Conservation (phyloP, 164 flowering plant genomes). For the Annona cherimola region DNA sequence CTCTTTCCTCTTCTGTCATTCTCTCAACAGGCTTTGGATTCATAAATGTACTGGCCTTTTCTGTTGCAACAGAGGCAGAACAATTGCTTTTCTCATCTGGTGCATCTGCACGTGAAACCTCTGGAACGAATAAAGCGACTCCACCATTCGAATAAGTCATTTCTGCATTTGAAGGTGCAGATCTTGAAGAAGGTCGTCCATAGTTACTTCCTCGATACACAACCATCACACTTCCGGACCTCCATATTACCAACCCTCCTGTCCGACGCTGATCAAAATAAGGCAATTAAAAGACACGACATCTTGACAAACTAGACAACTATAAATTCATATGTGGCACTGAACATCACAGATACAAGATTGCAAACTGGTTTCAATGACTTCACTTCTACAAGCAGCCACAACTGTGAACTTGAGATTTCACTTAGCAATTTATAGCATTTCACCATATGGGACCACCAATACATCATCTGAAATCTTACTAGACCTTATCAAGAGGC, state of each 20-base stretch:
- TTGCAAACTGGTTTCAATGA: neutral
- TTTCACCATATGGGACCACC: too few species aligned
- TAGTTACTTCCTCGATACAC: conserved; percentile 82
- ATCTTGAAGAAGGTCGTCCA: conserved; percentile 53
- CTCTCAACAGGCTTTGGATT: conserved; percentile 22
- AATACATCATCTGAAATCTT: too few species aligned
- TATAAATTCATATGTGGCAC: neutral
- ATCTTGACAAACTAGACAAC: neutral
- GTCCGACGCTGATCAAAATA: conserved; percentile 79
- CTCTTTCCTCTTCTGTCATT: conserved; percentile 74
- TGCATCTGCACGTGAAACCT: conserved; percentile 43
- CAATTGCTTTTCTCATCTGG: conserved; percentile 10
- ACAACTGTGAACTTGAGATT: neutral
- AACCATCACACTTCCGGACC: conserved; percentile 95
- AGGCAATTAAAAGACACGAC: conserved; percentile 9
- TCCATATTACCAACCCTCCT: conserved; percentile 88
- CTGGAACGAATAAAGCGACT: conserved; percentile 57
- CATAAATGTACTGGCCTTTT: conserved; percentile 22
- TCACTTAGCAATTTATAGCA: too few species aligned
- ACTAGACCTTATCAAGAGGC: too few species aligned
- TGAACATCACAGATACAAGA: neutral
- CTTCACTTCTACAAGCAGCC: neutral
- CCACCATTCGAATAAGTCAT: conserved; percentile 7
- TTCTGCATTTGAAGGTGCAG: conserved; percentile 24
- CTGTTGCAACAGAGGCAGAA: conserved; percentile 18